Conservation (phyloP, 2,329 filamentous ascomycete species). For the Rhynchosporium secalis region DNA sequence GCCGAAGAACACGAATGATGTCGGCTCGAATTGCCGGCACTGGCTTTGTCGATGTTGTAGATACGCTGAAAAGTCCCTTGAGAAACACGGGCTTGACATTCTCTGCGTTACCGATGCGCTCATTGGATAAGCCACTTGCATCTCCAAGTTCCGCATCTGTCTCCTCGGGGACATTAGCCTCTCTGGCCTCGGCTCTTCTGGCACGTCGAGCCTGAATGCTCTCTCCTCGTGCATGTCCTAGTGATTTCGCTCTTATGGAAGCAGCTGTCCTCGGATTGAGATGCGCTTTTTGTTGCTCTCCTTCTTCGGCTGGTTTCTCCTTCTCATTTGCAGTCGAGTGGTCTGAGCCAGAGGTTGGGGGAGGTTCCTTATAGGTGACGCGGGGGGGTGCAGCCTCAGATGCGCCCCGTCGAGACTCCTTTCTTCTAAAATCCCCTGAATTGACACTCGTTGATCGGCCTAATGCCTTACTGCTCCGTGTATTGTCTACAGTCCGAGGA, state of each 20-base stretch:
- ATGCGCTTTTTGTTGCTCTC: slow-evolving; percentile 51
- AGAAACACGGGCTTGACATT: slow-evolving; percentile 91
- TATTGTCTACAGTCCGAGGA: slow-evolving; percentile 60
- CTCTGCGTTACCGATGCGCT: slow-evolving; percentile 67
- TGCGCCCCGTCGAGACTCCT: slow-evolving; percentile 55
- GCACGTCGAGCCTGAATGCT: slow-evolving; percentile 86
- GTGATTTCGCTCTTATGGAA: slow-evolving; percentile 72
- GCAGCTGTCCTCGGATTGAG: slow-evolving; percentile 60
- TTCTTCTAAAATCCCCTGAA: slow-evolving; percentile 76
- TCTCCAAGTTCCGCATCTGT: slow-evolving; percentile 77
- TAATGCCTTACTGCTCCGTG: slow-evolving; percentile 66
- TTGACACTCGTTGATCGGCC: slow-evolving; percentile 91
- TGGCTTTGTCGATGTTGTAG: slow-evolving; percentile 91
- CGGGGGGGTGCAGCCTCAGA: slow-evolving; percentile 54
- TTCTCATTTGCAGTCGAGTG: slow-evolving; percentile 60
- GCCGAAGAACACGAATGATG: slow-evolving; percentile 84
- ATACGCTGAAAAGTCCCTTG: slow-evolving; percentile 95
- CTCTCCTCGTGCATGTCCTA: slow-evolving; percentile 85
- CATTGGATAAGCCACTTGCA: slow-evolving; percentile 59
- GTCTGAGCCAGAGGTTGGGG: slow-evolving; percentile 77
- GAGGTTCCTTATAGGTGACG: slow-evolving; percentile 61
- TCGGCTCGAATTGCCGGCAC: slow-evolving; percentile 82
- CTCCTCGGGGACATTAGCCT: slow-evolving; percentile 85
- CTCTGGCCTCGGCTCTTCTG: slow-evolving; percentile 68
- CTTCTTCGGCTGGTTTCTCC: slow-evolving; percentile 41